Percentiles rank a stretch among this genome's conserved stretches.
Evolutionary conservation across 1,284 basidiomycete species (phyloP).

Genomic region (Naganishia liquefaciens): DNA sequence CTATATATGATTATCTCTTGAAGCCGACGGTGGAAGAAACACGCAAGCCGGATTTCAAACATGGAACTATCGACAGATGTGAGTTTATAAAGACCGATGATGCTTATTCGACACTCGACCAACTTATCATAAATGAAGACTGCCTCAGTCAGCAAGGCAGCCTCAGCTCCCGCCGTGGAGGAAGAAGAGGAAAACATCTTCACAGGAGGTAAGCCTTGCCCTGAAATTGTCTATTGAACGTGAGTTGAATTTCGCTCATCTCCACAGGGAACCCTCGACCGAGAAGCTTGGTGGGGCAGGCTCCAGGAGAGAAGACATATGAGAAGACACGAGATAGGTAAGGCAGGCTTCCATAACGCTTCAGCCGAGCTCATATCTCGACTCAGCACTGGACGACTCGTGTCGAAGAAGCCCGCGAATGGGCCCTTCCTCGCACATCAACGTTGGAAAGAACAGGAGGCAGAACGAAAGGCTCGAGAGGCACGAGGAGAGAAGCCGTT

Average conservation of each 20-base stretch:
- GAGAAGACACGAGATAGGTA: constrained; percentile 43
- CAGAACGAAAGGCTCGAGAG: constrained; percentile 9
- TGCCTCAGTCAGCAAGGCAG: too few species aligned
- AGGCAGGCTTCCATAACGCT: constrained; percentile 15
- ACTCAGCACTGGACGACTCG: constrained; percentile 62
- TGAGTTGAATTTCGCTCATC: background rate
- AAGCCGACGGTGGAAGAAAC: too few species aligned
- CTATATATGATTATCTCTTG: too few species aligned
- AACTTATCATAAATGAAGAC: too few species aligned
- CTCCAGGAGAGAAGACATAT: constrained; percentile 43
- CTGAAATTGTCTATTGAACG: background rate
- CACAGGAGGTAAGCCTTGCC: constrained; percentile 6
- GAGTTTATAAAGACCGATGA: too few species aligned
- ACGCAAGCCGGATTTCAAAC: too few species aligned
- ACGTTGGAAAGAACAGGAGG: constrained; percentile 37
- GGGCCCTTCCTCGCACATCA: constrained; percentile 50
- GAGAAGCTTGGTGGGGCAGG: constrained; percentile 43
- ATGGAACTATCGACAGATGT: too few species aligned
- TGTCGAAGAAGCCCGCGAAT: constrained; percentile 65
- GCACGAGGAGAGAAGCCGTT: constrained; percentile 19
- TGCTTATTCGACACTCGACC: too few species aligned
- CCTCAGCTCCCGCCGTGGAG: too few species aligned
- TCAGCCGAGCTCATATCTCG: constrained; percentile 2
- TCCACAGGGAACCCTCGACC: constrained; percentile 34
- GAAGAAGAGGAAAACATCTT: constrained; percentile 14